A percentile compares a stretch with the other conserved stretches of the same genome.
phyloP scores from a whole-genome alignment of 495 filamentous ascomycete genomes.

The Annulohypoxylon stygium region DNA sequence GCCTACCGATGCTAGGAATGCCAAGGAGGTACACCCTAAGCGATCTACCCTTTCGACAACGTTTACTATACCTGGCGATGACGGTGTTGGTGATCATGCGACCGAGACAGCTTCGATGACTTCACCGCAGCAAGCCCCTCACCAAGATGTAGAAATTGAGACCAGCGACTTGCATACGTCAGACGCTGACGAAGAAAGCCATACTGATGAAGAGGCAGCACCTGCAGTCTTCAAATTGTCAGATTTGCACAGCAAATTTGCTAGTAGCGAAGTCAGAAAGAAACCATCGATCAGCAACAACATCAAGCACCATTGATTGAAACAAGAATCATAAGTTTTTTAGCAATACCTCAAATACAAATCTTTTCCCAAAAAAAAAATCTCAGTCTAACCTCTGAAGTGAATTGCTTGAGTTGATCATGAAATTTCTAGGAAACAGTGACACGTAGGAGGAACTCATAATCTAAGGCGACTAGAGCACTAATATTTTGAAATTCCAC shows the following conservation, averaged over 20 bases:
- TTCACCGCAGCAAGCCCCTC: constrained; percentile 27
- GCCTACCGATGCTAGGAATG: constrained; percentile 21
- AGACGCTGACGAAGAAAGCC: constrained; percentile 49
- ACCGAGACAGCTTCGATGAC: constrained; percentile 42
- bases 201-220: constrained; percentile 42
- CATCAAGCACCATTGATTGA: not conserved
- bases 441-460: too few species aligned
- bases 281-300: not conserved
- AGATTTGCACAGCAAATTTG: not conserved
- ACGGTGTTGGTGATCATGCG: constrained; percentile 9
- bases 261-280: not conserved
- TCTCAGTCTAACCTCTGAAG: not conserved
- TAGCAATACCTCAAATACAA: too few species aligned
- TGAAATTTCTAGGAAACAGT: too few species aligned
- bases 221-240: not conserved
- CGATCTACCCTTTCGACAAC: constrained; percentile 25
- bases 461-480: too few species aligned
- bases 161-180: constrained; percentile 50
- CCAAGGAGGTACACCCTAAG: constrained; percentile 3
- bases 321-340: too few species aligned
- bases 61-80: constrained; percentile 2
- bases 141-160: constrained; percentile 34
- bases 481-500: too few species aligned
- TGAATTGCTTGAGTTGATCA: not conserved
- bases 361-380: too few species aligned